Percentiles rank a stretch among this genome's conserved stretches.
Evolutionary conservation across 441 rosid genomes (phyloP).

Genomic region (Raphanus hybrid): DNA sequence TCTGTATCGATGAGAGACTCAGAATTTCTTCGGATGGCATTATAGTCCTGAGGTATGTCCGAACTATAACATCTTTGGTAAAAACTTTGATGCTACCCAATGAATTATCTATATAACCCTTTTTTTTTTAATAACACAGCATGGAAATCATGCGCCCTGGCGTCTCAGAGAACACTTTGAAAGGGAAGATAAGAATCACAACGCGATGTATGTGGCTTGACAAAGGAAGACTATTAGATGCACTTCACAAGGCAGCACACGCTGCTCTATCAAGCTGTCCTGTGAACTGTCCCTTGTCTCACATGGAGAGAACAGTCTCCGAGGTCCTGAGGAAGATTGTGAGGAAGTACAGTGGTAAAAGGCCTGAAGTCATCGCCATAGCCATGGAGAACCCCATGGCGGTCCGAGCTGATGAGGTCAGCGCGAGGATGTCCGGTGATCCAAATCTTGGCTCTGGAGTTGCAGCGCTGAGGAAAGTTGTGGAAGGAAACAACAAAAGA

Average conservation of each 20-base stretch:
- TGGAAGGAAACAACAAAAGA: slow-evolving; percentile 51
- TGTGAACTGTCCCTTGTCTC: slow-evolving; percentile 80
- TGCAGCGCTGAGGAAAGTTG: slow-evolving; percentile 59
- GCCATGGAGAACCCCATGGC: slow-evolving; percentile 83
- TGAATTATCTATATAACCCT: slow-evolving; percentile 11
- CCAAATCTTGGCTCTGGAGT: slow-evolving; percentile 60
- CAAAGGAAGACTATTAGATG: slow-evolving; percentile 91
- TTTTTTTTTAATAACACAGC: slow-evolving; percentile 53
- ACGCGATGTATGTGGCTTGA: slow-evolving; percentile 99
- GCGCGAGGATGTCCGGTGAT: slow-evolving; percentile 64
- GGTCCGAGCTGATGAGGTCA: slow-evolving; percentile 77
- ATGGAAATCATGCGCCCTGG: slow-evolving; percentile 91
- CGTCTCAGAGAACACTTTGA: slow-evolving; percentile 55
- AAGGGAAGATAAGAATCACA: slow-evolving; percentile 91
- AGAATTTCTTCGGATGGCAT: slow-evolving; percentile 96
- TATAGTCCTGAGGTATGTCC: slow-evolving; percentile 78
- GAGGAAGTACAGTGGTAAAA: slow-evolving; percentile 91
- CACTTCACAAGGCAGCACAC: slow-evolving; percentile 90
- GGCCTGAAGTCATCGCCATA: slow-evolving; percentile 88
- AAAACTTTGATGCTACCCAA: background rate
- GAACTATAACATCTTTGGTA: background rate
- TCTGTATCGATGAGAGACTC: slow-evolving; percentile 89
- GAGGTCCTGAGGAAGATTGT: slow-evolving; percentile 92
- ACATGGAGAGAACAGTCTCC: slow-evolving; percentile 88
- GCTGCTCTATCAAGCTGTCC: slow-evolving; percentile 95